A percentile compares a stretch with the other conserved stretches of the same genome.
Evolutionary conservation across 2,329 filamentous ascomycete genomes (phyloP).

Genomic region (Blastomyces gilchristii): DNA sequence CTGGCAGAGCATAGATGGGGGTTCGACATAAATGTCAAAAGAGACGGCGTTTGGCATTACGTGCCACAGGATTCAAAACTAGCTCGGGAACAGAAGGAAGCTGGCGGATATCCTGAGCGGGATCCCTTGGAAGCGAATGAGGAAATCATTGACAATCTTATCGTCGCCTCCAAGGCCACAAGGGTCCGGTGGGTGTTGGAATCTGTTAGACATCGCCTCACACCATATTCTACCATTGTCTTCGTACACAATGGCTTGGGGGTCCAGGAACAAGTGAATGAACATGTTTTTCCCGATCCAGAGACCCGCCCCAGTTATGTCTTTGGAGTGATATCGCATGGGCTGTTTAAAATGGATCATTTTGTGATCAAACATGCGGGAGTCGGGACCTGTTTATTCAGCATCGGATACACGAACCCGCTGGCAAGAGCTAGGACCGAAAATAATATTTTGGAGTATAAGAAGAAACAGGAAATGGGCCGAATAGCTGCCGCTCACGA

Average conservation of each 20-base stretch:
- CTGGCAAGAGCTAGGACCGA: conserved; percentile 14
- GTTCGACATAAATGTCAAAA: conserved; percentile 35
- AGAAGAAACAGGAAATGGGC: not conserved
- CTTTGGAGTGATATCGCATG: conserved; percentile 56
- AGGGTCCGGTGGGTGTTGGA: conserved; percentile 57
- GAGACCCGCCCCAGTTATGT: conserved; percentile 62
- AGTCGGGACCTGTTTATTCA: conserved; percentile 49
- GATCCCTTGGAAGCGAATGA: conserved; percentile 21
- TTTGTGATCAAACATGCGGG: conserved; percentile 50
- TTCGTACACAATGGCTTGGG: conserved; percentile 77
- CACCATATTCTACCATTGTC: conserved; percentile 58
- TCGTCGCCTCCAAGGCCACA: conserved; percentile 67
- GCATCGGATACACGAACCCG: conserved; percentile 32
- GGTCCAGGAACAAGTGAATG: conserved; percentile 65
- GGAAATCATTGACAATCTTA: conserved; percentile 58
- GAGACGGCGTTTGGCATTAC: conserved; percentile 24
- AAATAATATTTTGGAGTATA: conserved; percentile 8
- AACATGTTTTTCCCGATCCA: conserved; percentile 57
- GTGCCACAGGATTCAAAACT: conserved; percentile 7
- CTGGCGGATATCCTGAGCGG: not conserved
- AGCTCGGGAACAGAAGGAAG: conserved; percentile 10
- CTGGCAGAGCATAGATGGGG: conserved; percentile 35
- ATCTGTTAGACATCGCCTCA: conserved; percentile 56
- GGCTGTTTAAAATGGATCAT: conserved; percentile 38
- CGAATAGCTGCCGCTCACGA: not conserved